Conservation (phyloP, 169 alveolate genomes). For the Nephromyces sp. region DNA sequence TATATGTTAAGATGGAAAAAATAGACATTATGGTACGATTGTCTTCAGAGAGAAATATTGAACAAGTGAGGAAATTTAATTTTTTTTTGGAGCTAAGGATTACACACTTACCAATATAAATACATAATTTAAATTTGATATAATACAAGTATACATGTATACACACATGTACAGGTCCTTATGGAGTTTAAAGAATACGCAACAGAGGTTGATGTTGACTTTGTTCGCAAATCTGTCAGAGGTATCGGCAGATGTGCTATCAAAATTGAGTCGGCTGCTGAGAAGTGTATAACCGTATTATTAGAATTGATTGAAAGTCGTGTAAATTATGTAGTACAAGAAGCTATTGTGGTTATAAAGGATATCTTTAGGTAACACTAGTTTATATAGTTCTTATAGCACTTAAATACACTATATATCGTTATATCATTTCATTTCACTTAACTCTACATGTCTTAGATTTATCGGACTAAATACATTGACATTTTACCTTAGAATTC, state of each 20-base stretch:
- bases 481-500: too few species aligned
- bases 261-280: constrained; percentile 86
- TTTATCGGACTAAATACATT: too few species aligned
- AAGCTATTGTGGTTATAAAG: constrained; percentile 87
- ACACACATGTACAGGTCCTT: constrained; percentile 50
- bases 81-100: too few species aligned
- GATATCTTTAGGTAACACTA: constrained; percentile 85
- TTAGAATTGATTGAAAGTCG: constrained; percentile 78
- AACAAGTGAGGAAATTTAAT: constrained; percentile 62
- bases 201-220: constrained; percentile 91
- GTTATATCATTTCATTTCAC: too few species aligned
- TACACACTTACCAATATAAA: too few species aligned
- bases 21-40: constrained; percentile 83
- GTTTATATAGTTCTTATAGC: too few species aligned
- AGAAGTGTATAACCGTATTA: constrained; percentile 75
- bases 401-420: too few species aligned
- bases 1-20: constrained; percentile 96
- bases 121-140: too few species aligned
- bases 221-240: constrained; percentile 87
- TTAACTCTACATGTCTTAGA: too few species aligned
- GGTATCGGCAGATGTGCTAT: constrained; percentile 91
- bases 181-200: constrained; percentile 92
- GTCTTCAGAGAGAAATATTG: constrained; percentile 65
- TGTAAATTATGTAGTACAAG: constrained; percentile 89
- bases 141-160: not conserved